Base-by-base conservation (phyloP, 2,329 filamentous ascomycete genomes). In the Lecanicillium sp. region DNA sequence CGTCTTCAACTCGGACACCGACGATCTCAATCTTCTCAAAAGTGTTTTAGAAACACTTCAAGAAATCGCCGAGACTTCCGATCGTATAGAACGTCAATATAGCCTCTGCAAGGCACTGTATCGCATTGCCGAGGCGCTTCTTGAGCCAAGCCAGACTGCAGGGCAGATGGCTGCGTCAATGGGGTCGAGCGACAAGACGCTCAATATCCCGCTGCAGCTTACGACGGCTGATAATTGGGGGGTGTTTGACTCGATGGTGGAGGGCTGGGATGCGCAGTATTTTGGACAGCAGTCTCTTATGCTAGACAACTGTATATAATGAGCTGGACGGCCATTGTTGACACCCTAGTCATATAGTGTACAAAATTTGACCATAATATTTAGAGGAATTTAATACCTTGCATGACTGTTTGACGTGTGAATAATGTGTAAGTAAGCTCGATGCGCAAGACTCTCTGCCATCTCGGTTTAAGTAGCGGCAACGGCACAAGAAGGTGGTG, bases 1-100 rank as follows among this genome's bases (percentile, higher is more conserved):
- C 20, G 47, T 47, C 27, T 31, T 37, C 9, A 33, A 42, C 28
- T 43, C 37, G 7, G 35, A 44, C n/a, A 16, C 25, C 8, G 31
- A 42, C 7, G 46, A 48, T 12, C 32, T 49, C 2, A 20, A 32
- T 8, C 36, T 45, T 16, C 39, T 35, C 5, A 40, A 35, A 12
- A 32, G 13, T 15, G 40, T 42, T 17, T 30, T 42, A 12, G 31
- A 42, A 9, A 42, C 40, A 4, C 30, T 42, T 9, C 35, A n/a
- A 13, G 35, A 42, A 9, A 38, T 42, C 9, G 35, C 29, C n/a
- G 19, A 13, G 4, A 29, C 22, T 2, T 35, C 38, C 20, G 40
- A 38, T 15, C 30, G 29, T 11, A 27, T 38, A 8, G 25, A 33
- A 5, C 35, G 40, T 9, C 40, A 42, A 28, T 37, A 42, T 25